A percentile compares a stretch with the other conserved stretches of the same genome.
These are phyloP conservation scores for Plasmopara muralis DNA, from an alignment of 352 stramenopile genomes.

Conservation along the genomic window DNA sequence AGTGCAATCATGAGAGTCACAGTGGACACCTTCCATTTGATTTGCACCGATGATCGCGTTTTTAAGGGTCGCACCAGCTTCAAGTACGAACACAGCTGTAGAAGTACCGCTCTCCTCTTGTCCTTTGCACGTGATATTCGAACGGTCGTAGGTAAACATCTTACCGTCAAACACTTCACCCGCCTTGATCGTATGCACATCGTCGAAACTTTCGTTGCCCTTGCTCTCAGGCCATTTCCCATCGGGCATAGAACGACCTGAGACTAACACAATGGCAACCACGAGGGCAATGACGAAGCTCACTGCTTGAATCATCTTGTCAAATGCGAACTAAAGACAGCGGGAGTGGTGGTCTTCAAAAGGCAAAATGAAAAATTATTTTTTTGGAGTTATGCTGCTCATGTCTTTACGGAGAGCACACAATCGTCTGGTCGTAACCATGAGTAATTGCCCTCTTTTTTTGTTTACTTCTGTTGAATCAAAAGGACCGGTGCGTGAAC, in stretches of 20 bases:
- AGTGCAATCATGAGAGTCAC: constrained; percentile 18
- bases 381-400: too few species aligned
- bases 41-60: constrained; percentile 56
- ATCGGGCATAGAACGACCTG: constrained; percentile 18
- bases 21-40: constrained; percentile 31
- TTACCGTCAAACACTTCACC: constrained; percentile 41
- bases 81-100: constrained; percentile 38
- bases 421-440: too few species aligned
- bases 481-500: too few species aligned
- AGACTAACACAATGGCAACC: too few species aligned
- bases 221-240: constrained; percentile 24
- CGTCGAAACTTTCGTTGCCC: constrained; percentile 20
- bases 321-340: too few species aligned
- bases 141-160: constrained; percentile 26
- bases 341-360: too few species aligned
- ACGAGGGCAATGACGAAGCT: too few species aligned
- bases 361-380: too few species aligned
- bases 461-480: too few species aligned
- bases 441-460: too few species aligned
- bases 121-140: constrained; percentile 32
- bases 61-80: constrained; percentile 38
- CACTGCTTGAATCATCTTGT: too few species aligned
- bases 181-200: constrained; percentile 29
- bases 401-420: too few species aligned
- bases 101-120: constrained; percentile 23